Base-by-base conservation (phyloP, 2,329 filamentous ascomycete species). In the Trichoderma guizhouense region DNA sequence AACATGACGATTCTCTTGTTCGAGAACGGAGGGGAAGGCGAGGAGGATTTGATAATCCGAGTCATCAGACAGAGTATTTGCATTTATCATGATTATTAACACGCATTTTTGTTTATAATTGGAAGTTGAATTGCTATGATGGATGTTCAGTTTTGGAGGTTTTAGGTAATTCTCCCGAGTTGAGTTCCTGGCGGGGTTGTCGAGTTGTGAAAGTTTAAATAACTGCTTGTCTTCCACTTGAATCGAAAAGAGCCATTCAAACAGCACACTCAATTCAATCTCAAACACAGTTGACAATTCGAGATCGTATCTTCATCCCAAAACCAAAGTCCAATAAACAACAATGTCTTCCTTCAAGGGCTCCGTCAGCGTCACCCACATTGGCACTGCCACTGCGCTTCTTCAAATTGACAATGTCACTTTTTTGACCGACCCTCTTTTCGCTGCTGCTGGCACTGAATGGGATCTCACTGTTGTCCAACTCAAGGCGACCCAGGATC, bases 351-450 rank as follows among this genome's bases (percentile, higher is more conserved):
- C 39, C 58, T 76, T 78, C 69, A 69, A 71, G 39, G 73, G 65
- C 36, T 70, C 69, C 30, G 47, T 84, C 32, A 79, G 69, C 6
- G 78, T 86, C 63, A 86, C 83, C 30, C 81, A 84, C 72, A 83
- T 87, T 65, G 83, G 82, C 15, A 86, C 85, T 1, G 85, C 85
- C 4, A 86, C 84, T 0, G 83, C 84, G n/a, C 81, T 87, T 62
- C 72, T 87, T 12, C 76, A 83, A 2, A 80, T 86, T 53, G 76
- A 83, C 53, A 81, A 80, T 18, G 71, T 84, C 69, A 84, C 78
- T 11, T 77, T 86, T 47, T 75, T 86, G 7, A 86, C 84, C 0
- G 83, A 86, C 58, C 84, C 84, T 0, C 81, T 84, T 73, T 86
- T 86, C 75, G 82, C 82, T 0, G 81, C 80, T 0, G 81, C 80